Evolutionary conservation across 1,284 basidiomycete genomes (phyloP), one percentile per base, ranked within the genome.

Genomic region (Volvariella surrecta): DNA sequence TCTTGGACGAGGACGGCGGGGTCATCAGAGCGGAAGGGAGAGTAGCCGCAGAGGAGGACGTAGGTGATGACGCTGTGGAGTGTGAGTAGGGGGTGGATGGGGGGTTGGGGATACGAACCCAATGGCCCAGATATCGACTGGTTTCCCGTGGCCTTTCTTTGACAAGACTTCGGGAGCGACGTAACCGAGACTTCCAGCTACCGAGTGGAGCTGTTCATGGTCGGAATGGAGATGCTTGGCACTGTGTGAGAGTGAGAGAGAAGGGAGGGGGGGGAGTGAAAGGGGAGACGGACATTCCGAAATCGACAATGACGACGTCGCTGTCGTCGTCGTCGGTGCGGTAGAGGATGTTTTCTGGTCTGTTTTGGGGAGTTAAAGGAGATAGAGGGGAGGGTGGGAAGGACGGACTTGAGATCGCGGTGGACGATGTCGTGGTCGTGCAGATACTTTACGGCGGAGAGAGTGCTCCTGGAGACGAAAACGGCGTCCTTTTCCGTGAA

Each of bases 271-370:
- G 18, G 42, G 21, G 40, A 19, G 35, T 35, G 3, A 35, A 35
- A 16, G 30, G 28, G n/a, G 30, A 32, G 30, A 64, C 80, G 37
- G 53, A 89, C 86, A 99, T 97, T 51, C 96, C 96, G 60, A 99
- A 98, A 63, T 99, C 96, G 16, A 84, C 92, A 43, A 96, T 91
- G 43, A 96, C 91, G 42, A 96, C 74, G 49, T 85, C 85, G 16
- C 85, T 88, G 18, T 83, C 71, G 9, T 73, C 59, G 2, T 76
- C 82, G 46, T 69, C 75, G 7, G 87, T 87, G 43, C 89, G 82
- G 61, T 91, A 96, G 6, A 96, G 71, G 48, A 96, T 95, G 58
- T 98, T 97, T 62, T 98, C 94, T 0, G 94, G 91, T 55, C 84
- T 89, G 46, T 7, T n/a, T 43, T 21, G 2, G 15, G 19, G 42